phyloP scores from a whole-genome alignment of 345 rosid genomes.

The Sonneratia caseolaris region DNA sequence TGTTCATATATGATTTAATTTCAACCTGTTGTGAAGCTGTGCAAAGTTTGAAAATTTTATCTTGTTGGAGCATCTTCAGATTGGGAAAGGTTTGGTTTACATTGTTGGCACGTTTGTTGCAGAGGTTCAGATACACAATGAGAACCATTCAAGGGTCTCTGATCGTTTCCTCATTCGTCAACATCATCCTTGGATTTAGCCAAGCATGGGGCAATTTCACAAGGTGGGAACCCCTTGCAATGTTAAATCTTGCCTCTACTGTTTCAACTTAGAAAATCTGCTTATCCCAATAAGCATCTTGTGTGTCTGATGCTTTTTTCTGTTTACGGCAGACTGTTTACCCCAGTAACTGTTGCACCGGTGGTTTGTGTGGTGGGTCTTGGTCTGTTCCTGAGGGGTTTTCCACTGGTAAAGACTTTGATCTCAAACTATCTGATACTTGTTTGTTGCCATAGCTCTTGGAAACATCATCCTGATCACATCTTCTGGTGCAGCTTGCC shows the following conservation, averaged over 20 bases:
- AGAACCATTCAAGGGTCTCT: conserved; percentile 91
- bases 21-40: conserved; percentile 2
- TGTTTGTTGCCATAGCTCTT: neutral
- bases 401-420: conserved; percentile 58
- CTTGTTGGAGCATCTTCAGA: neutral
- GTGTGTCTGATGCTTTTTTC: neutral
- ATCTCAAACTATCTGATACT: neutral
- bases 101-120: conserved; percentile 20
- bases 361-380: conserved; percentile 70
- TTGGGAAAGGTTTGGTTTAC: conserved; percentile 1
- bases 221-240: conserved; percentile 27
- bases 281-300: neutral
- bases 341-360: conserved; percentile 66
- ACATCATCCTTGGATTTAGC: conserved; percentile 72
- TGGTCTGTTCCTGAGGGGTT: conserved; percentile 81
- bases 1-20: neutral
- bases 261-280: neutral
- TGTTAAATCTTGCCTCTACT: neutral
- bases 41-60: neutral
- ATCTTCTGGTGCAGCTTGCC: conserved; percentile 48
- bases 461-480: neutral
- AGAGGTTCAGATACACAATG: conserved; percentile 67
- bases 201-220: conserved; percentile 65
- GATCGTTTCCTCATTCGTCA: conserved; percentile 74
- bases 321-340: conserved; percentile 41